phyloP scores from a whole-genome alignment of 176 grass and related monocot genomes.

The Zoysia pacifica region DNA sequence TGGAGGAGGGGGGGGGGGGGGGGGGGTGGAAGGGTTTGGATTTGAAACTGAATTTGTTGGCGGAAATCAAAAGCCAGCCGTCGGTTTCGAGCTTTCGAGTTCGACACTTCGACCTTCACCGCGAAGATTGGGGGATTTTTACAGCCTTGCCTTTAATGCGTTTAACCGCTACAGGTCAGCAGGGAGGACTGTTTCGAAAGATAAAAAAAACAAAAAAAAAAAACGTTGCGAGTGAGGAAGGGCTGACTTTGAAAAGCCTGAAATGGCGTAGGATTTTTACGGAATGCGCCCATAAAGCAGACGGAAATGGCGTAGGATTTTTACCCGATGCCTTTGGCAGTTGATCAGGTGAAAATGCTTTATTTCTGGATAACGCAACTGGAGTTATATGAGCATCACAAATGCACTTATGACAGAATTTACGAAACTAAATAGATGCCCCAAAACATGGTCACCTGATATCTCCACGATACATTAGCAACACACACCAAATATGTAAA shows the following conservation, averaged over 20 bases:
- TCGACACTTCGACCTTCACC: too few species aligned
- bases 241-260: neutral
- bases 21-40: neutral
- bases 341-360: neutral
- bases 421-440: neutral
- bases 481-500: constrained; percentile 22
- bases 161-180: neutral
- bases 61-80: neutral
- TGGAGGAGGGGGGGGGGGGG: neutral
- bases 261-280: too few species aligned
- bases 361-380: neutral
- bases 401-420: neutral
- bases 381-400: neutral
- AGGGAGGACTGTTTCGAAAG: neutral
- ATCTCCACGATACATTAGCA: constrained; percentile 31
- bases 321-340: neutral
- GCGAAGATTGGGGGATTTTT: constrained; percentile 21
- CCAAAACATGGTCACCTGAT: neutral
- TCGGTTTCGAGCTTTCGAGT: neutral
- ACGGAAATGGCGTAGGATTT: too few species aligned
- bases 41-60: constrained; percentile 31
- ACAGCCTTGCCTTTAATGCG: neutral
- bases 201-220: too few species aligned
- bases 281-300: too few species aligned
- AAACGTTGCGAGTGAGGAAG: neutral